Conservation (phyloP, 2,329 filamentous ascomycete species). For the Arthrinium phaeospermum region DNA sequence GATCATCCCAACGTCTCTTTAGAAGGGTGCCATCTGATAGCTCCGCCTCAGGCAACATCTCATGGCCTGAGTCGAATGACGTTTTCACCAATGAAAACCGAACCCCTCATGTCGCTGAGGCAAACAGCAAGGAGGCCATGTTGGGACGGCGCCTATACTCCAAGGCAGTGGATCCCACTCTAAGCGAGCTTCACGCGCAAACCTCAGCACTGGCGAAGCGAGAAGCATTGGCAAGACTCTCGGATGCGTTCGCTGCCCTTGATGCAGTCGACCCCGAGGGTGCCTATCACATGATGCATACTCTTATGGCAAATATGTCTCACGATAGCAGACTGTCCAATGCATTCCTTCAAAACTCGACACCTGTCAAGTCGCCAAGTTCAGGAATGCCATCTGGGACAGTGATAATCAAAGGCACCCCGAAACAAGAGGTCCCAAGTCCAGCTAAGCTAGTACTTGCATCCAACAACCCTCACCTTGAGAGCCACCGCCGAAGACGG, state of each 20-base stretch:
- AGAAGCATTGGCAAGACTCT: slow-evolving; percentile 81
- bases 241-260: slow-evolving; percentile 83
- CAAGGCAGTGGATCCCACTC: slow-evolving; percentile 80
- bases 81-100: slow-evolving; percentile 67
- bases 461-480: slow-evolving; percentile 84
- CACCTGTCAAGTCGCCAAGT: slow-evolving; percentile 34
- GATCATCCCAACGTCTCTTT: slow-evolving; percentile 91
- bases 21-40: slow-evolving; percentile 80
- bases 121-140: slow-evolving; percentile 78
- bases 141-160: slow-evolving; percentile 82
- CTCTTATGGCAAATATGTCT: slow-evolving; percentile 75
- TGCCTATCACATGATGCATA: slow-evolving; percentile 81
- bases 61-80: slow-evolving; percentile 46
- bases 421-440: slow-evolving; percentile 48
- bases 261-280: slow-evolving; percentile 91
- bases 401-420: slow-evolving; percentile 60
- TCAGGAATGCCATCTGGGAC: slow-evolving; percentile 57
- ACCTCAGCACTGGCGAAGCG: slow-evolving; percentile 71
- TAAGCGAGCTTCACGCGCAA: slow-evolving; percentile 87
- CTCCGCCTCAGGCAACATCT: slow-evolving; percentile 50
- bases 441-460: slow-evolving; percentile 75
- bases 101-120: slow-evolving; percentile 60
- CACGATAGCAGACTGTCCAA: slow-evolving; percentile 69
- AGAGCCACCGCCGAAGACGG: slow-evolving; percentile 75
- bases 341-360: slow-evolving; percentile 49